phyloP scores from a whole-genome alignment of 495 filamentous ascomycete species.

The Cryomyces minteri region DNA sequence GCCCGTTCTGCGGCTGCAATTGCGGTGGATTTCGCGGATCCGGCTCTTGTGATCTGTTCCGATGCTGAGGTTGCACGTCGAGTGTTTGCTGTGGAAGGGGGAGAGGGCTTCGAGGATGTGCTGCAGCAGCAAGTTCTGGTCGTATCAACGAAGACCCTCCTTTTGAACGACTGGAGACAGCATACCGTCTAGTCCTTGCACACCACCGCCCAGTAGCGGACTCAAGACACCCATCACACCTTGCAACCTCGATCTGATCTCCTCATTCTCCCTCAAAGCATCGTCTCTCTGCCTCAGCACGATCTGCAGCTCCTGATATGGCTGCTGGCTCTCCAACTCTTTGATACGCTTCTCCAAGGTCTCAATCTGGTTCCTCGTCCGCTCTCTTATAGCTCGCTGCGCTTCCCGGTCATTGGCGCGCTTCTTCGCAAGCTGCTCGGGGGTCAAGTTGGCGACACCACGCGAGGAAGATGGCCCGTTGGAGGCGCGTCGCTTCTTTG shows the following conservation, averaged over 20 bases:
- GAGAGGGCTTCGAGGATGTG: too few species aligned
- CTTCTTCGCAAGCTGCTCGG: conserved; percentile 25
- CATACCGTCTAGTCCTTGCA: too few species aligned
- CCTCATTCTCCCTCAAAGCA: conserved; percentile 49
- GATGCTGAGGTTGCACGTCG: too few species aligned
- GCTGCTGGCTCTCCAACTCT: conserved; percentile 37
- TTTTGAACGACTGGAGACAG: too few species aligned
- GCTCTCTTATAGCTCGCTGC: conserved; percentile 23
- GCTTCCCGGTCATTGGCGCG: conserved; percentile 25
- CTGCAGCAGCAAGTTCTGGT: too few species aligned
- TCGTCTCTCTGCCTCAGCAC: conserved; percentile 50
- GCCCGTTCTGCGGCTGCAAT: too few species aligned
- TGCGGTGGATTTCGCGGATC: too few species aligned
- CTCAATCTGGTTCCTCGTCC: conserved; percentile 21
- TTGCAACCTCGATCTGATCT: conserved; percentile 42
- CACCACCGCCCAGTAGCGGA: conserved; percentile 28
- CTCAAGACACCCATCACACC: conserved; percentile 45
- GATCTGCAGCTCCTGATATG: conserved; percentile 59
- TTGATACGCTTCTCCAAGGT: conserved; percentile 16
- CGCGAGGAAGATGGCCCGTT: too few species aligned
- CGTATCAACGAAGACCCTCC: too few species aligned
- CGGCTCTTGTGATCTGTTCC: too few species aligned
- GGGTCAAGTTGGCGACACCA: conserved; percentile 22
- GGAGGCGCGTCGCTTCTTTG: too few species aligned
- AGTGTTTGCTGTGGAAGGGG: too few species aligned